These are phyloP conservation scores for Podaxis pistillaris DNA, from an alignment of 768 basidiomycete genomes.

Conservation along the genomic window DNA sequence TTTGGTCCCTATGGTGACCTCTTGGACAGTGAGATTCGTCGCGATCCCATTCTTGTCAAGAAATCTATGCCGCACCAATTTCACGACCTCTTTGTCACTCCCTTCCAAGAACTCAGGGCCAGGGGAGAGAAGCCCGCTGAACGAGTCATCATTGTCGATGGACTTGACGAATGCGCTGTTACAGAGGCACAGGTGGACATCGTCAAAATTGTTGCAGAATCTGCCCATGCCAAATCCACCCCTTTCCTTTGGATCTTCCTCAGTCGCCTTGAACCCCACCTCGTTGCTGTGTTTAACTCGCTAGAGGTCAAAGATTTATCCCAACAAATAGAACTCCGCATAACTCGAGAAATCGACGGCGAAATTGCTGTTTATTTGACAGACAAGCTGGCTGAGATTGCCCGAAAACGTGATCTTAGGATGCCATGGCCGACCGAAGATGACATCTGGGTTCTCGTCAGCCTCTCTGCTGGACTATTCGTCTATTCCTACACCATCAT, in stretches of 20 bases:
- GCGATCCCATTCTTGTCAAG: not conserved
- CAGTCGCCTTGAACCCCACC: conserved; percentile 3
- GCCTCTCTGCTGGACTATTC: conserved; percentile 6
- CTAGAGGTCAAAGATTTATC: not conserved
- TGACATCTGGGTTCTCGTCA: not conserved
- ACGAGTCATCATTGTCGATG: not conserved
- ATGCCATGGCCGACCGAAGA: conserved; percentile 14
- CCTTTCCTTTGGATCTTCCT: conserved; percentile 3
- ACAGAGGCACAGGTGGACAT: not conserved
- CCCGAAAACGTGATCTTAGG: not conserved
- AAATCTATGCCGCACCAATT: not conserved
- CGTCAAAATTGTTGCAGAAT: conserved; percentile 5
- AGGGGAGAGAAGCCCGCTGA: not conserved
- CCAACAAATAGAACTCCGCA: conserved; percentile 1
- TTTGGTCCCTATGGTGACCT: not conserved
- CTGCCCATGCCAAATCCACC: not conserved
- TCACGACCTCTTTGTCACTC: not conserved
- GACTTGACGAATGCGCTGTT: not conserved
- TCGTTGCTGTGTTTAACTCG: conserved; percentile 4
- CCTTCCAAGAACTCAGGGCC: not conserved
- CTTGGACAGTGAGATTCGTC: not conserved
- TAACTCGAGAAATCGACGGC: not conserved
- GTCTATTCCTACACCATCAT: conserved; percentile 5
- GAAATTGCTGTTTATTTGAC: conserved; percentile 9
- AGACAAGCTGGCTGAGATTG: conserved; percentile 6